These are phyloP conservation scores for Pisolithus marmoratus DNA, from an alignment of 768 basidiomycete species.

Conservation along the genomic window DNA sequence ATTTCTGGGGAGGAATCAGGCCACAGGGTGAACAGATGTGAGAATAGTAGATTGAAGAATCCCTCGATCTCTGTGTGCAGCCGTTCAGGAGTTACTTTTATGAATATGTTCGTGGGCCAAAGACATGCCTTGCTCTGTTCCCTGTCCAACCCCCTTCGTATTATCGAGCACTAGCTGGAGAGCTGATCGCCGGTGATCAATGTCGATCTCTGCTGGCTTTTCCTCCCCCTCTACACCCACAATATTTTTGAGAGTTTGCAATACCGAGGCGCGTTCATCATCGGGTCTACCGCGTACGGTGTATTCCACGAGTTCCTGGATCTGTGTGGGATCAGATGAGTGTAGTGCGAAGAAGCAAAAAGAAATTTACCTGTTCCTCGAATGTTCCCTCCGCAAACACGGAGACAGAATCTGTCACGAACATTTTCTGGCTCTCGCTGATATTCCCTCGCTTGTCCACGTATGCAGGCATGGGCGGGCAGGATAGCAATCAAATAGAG, in stretches of 20 bases:
- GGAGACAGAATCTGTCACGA: conserved; percentile 68
- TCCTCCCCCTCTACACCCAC: conserved; percentile 47
- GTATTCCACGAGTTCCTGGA: conserved; percentile 75
- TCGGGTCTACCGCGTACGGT: conserved; percentile 61
- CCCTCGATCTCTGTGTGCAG: conserved; percentile 65
- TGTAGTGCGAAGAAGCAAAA: background rate
- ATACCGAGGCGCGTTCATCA: conserved; percentile 56
- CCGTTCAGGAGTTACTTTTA: background rate
- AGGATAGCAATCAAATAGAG: conserved; percentile 10
- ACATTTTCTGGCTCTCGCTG: conserved; percentile 39
- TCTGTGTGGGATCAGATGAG: conserved; percentile 34
- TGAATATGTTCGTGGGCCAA: background rate
- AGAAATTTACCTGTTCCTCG: conserved; percentile 66
- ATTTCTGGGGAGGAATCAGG: conserved; percentile 48
- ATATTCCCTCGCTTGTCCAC: conserved; percentile 6
- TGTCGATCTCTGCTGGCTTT: conserved; percentile 50
- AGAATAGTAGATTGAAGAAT: conserved; percentile 78
- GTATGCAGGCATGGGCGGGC: conserved; percentile 2
- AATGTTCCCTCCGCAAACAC: conserved; percentile 87
- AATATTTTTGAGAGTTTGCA: conserved; percentile 62
- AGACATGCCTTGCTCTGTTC: conserved; percentile 65
- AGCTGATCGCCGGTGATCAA: conserved; percentile 44
- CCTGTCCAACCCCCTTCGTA: conserved; percentile 68
- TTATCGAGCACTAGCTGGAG: conserved; percentile 57
- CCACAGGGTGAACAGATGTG: conserved; percentile 64